Conservation (phyloP, 2,329 filamentous ascomycete genomes). For the Thyridium curvatum region DNA sequence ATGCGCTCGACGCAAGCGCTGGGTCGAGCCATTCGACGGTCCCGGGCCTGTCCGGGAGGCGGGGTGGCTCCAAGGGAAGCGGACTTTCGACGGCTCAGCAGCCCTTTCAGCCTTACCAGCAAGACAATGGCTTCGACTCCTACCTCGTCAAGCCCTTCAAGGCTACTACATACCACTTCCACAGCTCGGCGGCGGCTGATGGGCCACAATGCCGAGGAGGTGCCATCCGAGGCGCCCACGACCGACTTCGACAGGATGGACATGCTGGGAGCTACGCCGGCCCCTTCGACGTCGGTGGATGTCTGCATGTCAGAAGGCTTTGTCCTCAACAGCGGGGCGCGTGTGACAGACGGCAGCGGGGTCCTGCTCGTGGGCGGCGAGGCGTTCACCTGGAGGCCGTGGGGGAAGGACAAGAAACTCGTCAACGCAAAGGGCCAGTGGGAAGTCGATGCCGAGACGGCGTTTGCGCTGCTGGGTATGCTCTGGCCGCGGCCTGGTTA, state of each 20-base stretch:
- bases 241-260: conserved; percentile 71
- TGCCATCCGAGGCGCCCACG: conserved; percentile 25
- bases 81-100: too few relatives aligned
- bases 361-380: conserved; percentile 77
- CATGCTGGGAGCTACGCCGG: conserved; percentile 68
- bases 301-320: conserved; percentile 80
- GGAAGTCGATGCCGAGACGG: conserved; percentile 58
- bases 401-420: conserved; percentile 47
- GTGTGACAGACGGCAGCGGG: conserved; percentile 47
- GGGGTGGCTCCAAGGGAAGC: too few relatives aligned
- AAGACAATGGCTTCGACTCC: too few relatives aligned
- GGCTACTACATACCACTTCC: too few relatives aligned
- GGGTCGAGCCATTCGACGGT: too few relatives aligned
- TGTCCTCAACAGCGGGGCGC: conserved; percentile 73
- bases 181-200: too few relatives aligned
- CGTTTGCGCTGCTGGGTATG: conserved; percentile 69
- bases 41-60: too few relatives aligned
- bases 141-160: too few relatives aligned
- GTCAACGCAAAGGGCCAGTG: conserved; percentile 76
- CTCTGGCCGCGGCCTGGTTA: conserved; percentile 86
- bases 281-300: conserved; percentile 78
- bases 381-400: conserved; percentile 84
- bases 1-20: too few relatives aligned
- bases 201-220: neutral
- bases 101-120: too few relatives aligned